Base-by-base conservation (phyloP, 192 early-diverging fungal genomes). In the Mortierella antarctica region DNA sequence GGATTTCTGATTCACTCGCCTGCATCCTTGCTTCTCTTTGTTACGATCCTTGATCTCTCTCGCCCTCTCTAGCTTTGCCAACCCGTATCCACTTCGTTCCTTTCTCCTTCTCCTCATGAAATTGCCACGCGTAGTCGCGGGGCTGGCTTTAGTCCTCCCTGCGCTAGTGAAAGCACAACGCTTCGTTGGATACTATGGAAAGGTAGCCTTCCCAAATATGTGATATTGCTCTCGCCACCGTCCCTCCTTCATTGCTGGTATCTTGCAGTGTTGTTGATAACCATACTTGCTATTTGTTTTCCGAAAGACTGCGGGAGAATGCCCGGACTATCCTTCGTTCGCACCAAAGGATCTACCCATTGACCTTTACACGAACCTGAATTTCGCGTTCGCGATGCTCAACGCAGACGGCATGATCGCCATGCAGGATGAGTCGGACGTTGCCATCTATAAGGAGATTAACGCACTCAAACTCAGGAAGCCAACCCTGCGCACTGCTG, bases 151-250 rank as follows among this genome's bases (percentile, higher is more conserved):
- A 14, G 49, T 47, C 14, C 56, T 77, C 17, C 56, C 74, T 12
- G 40, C 57, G 6, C 9, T 70, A 3, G 55, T 65, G 5, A 53
- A 60, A 14, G 60, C 74, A 1, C 67, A 77, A 39, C 74, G 74
- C 17, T n/a, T 77, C 2, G 51, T 77, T 31, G 74, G 67, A 49
- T 77, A 77, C 20, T 77, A 77, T 23, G 67, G 67, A 31, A 59
- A 77, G 74, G 74, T 77, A 77, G 42, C 8, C 20, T 21, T n/a
- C 20, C 13, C 62, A 49, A 2, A 31, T 31, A 31, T 31, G 31
- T 31, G 31, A 31, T 31, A 31, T 31, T 31, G 31, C 48, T 17
- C 5, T 50, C 47, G 6, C 51, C 7, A 52, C n/a, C 18, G 13
- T 57, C 20, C 8, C 20, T 18, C 15, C 18, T 23, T 13, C 5